Evolutionary conservation across 2,329 filamentous ascomycete genomes (phyloP).

Genomic region (Trichoderma guizhouense): DNA sequence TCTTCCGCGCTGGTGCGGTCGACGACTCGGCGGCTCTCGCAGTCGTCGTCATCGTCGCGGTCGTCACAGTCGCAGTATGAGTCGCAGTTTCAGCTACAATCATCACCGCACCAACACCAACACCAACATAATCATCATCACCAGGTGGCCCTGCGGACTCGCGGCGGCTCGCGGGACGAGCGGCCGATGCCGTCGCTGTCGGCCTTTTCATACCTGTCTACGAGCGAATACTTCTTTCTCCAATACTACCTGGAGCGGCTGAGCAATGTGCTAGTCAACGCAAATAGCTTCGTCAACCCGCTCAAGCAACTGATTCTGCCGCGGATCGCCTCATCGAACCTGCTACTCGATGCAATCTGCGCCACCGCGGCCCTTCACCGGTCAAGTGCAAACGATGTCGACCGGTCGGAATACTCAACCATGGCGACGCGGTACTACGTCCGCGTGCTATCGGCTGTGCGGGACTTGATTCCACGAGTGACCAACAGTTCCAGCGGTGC

Average conservation of each 20-base stretch:
- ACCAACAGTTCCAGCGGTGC: neutral
- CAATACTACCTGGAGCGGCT: slow-evolving; percentile 15
- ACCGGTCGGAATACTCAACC: neutral
- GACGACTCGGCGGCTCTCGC: neutral
- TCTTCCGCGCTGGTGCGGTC: neutral
- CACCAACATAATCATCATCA: neutral
- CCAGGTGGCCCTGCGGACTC: neutral
- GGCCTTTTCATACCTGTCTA: slow-evolving; percentile 15
- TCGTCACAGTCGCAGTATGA: neutral
- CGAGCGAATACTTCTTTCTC: slow-evolving; percentile 9
- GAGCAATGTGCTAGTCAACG: slow-evolving; percentile 11
- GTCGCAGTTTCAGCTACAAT: neutral
- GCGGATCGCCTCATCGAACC: slow-evolving; percentile 2
- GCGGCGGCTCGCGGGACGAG: neutral
- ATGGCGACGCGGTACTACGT: slow-evolving; percentile 12
- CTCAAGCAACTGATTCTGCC: slow-evolving; percentile 6
- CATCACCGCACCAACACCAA: neutral
- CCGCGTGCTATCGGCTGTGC: slow-evolving; percentile 5
- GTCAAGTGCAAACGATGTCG: neutral
- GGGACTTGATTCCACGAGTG: slow-evolving; percentile 5
- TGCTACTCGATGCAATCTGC: slow-evolving; percentile 15
- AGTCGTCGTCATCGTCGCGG: neutral
- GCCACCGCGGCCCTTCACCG: neutral
- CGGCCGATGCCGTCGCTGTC: slow-evolving; percentile 3
- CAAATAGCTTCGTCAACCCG: slow-evolving; percentile 10